phyloP scores from a whole-genome alignment of 352 stramenopile genomes.

The Globisporangium rhizosaccharum region DNA sequence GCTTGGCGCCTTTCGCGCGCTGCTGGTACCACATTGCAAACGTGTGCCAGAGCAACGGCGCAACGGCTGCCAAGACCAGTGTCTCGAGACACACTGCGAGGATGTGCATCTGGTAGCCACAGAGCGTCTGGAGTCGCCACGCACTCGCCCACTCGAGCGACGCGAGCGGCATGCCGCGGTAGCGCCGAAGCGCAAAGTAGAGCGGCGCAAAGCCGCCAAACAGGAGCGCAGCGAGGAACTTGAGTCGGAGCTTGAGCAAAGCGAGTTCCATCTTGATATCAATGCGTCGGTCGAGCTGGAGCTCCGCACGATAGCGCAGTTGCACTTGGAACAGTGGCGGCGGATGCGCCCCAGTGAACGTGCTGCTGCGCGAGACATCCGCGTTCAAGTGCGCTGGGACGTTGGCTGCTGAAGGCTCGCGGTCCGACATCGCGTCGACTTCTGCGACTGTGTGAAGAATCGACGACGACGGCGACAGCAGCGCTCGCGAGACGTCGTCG shows the following conservation, averaged over 20 bases:
- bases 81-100: background rate
- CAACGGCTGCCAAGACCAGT: slow-evolving; percentile 11
- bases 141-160: background rate
- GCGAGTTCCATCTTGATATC: slow-evolving; percentile 12
- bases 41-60: slow-evolving; percentile 23
- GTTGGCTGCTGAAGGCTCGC: background rate
- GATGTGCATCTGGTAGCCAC: slow-evolving; percentile 2
- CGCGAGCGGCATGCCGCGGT: background rate
- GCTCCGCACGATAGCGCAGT: slow-evolving; percentile 24
- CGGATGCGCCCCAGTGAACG: background rate
- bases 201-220: slow-evolving; percentile 3
- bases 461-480: slow-evolving; percentile 17
- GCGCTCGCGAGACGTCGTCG: slow-evolving; percentile 25
- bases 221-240: slow-evolving; percentile 10
- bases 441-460: background rate
- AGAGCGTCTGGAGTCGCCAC: background rate
- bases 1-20: slow-evolving; percentile 20
- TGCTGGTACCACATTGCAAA: slow-evolving; percentile 18
- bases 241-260: slow-evolving; percentile 8
- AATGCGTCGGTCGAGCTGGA: slow-evolving; percentile 26
- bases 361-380: background rate
- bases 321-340: slow-evolving; percentile 21
- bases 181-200: background rate
- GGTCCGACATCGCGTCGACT: slow-evolving; percentile 1
- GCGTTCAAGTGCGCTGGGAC: background rate